These are phyloP conservation scores for Rhinocladiella mackenziei DNA, from an alignment of 2,329 filamentous ascomycete genomes.

Conservation along the genomic window DNA sequence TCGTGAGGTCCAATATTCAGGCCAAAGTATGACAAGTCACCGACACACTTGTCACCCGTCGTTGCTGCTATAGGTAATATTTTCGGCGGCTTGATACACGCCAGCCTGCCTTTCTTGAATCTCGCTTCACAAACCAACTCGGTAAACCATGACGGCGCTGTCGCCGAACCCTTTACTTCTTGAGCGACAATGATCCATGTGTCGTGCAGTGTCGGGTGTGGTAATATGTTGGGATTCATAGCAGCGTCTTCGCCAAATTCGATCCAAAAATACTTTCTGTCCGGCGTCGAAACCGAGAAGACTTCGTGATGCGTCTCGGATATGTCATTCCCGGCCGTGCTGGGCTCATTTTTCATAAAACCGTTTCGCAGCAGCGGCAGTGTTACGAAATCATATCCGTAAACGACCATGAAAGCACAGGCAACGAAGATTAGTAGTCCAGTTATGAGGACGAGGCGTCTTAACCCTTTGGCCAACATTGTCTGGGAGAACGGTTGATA, in stretches of 20 bases:
- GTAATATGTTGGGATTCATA: slow-evolving; percentile 57
- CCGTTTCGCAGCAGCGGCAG: not conserved
- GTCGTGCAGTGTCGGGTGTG: slow-evolving; percentile 48
- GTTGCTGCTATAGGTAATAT: slow-evolving; percentile 44
- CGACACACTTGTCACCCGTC: slow-evolving; percentile 44
- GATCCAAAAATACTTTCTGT: slow-evolving; percentile 50
- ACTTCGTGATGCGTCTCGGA: slow-evolving; percentile 40
- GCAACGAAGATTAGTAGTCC: not conserved
- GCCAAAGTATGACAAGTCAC: slow-evolving; percentile 37
- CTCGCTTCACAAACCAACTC: slow-evolving; percentile 51
- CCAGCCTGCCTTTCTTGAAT: slow-evolving; percentile 36
- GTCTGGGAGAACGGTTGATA: not conserved
- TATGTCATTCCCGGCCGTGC: slow-evolving; percentile 27
- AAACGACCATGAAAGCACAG: not conserved
- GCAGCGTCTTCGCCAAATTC: slow-evolving; percentile 42
- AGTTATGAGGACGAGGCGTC: slow-evolving; percentile 1
- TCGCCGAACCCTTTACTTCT: slow-evolving; percentile 34
- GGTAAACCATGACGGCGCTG: slow-evolving; percentile 36
- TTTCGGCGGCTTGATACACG: slow-evolving; percentile 17
- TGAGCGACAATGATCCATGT: slow-evolving; percentile 54
- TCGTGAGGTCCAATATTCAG: slow-evolving; percentile 52
- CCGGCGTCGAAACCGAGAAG: slow-evolving; percentile 46
- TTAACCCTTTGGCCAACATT: slow-evolving; percentile 5
- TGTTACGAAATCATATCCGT: not conserved
- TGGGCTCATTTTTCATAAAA: not conserved